These are phyloP conservation scores for Pseudoturritis turrita DNA, from an alignment of 345 rosid genomes.

Conservation along the genomic window DNA sequence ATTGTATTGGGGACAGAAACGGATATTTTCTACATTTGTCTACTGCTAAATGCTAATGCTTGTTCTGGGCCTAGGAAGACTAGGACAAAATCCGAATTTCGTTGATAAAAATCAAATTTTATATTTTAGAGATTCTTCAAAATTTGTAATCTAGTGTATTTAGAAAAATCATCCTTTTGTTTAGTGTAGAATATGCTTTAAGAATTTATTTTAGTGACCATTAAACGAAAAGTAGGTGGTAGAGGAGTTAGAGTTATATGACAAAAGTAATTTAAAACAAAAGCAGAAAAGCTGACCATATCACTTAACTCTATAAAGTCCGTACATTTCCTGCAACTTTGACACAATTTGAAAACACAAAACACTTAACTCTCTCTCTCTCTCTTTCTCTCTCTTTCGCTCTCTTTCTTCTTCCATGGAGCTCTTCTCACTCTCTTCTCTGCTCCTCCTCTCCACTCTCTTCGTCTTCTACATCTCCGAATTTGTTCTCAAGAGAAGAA, in stretches of 20 bases:
- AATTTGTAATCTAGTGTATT: not conserved
- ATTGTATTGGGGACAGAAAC: no score
- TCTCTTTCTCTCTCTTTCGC: not conserved
- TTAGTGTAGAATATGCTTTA: not conserved
- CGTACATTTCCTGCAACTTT: slow-evolving; percentile 20
- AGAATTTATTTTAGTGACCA: not conserved
- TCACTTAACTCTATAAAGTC: slow-evolving; percentile 28
- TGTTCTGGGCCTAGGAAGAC: no score
- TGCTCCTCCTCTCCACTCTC: slow-evolving; percentile 13
- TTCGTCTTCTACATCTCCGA: slow-evolving; percentile 23
- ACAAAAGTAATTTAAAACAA: slow-evolving; percentile 13
- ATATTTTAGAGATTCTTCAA: not conserved
- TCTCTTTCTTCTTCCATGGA: slow-evolving; percentile 21
- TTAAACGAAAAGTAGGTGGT: slow-evolving; percentile 18
- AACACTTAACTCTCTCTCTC: not conserved
- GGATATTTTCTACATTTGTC: no score
- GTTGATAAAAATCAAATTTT: no score
- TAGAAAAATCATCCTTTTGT: not conserved
- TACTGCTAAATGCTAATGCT: no score
- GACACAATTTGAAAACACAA: slow-evolving; percentile 17
- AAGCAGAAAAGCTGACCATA: slow-evolving; percentile 17
- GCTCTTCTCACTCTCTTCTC: slow-evolving; percentile 19
- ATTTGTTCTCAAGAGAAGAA: slow-evolving; percentile 22
- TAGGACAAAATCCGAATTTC: no score
- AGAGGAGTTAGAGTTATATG: slow-evolving; percentile 4